Base-by-base conservation (phyloP, 306 rosid genomes). In the Morella rubra region DNA sequence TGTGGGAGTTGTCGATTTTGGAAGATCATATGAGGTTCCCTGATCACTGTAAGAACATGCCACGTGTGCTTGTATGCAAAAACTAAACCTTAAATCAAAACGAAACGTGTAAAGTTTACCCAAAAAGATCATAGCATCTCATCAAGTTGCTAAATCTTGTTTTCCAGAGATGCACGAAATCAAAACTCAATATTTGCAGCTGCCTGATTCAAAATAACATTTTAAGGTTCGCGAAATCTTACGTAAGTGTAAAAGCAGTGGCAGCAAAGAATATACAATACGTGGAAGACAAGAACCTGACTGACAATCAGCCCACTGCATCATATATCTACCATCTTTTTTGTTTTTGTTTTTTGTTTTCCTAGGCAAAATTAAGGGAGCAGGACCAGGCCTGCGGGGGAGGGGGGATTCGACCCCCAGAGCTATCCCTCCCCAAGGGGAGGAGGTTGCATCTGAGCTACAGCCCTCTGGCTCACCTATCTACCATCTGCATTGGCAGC, bases 251-350 rank as follows among this genome's bases (percentile, higher is more conserved):
- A 27, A 59, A 8, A 22, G 10, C 37, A 24, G 6, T 4, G 14
- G 37, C 13, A 13, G 15, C 40, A 32, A 61, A 14, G 1, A 6
- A 12, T 32, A 32, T 27, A 46, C 15, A 51, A 50, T 11, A 15
- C 4, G 47, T 69, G 46, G 71, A 41, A 20, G 32, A 56, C 32
- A 74, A 58, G 37, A 10, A 67, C 71, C 55, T 20, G 20, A 47
- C 24, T 51, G 46, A 44, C 65, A 27, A 24, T 59, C 62, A 20
- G 80, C 75, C 58, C 45, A 71, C 44, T n/a, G 19, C 67, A 83
- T 53, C 76, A 32, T 32, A 32, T 2, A 32, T 32, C 37, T 32
- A 32, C 37, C 37, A 32, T 32, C 37, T 32, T 32, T 24, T 24
- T 24, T 24, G 0, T 24, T 32, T 32, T 32, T 32, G 37, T 0